These are phyloP conservation scores for Neofusicoccum kwambonambiense DNA, from an alignment of 2,329 filamentous ascomycete genomes.

Conservation along the genomic window DNA sequence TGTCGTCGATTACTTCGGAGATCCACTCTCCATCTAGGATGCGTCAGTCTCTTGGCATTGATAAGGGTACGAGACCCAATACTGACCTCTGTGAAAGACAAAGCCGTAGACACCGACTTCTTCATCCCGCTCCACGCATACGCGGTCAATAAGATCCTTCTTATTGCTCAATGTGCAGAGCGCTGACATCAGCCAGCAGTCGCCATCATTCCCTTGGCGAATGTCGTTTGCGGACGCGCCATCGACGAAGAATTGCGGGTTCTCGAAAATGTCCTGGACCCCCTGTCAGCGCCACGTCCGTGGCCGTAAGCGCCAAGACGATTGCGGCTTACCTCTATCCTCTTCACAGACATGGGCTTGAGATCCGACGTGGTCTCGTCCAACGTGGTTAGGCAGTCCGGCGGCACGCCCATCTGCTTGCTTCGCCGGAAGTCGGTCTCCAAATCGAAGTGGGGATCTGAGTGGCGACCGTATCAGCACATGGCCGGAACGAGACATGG, in stretches of 20 bases:
- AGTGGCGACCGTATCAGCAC: neutral
- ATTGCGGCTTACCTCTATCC: conserved; percentile 53
- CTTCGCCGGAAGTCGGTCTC: conserved; percentile 63
- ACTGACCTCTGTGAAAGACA: conserved; percentile 66
- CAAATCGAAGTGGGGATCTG: conserved; percentile 76
- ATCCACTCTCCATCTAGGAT: conserved; percentile 61
- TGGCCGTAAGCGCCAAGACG: neutral
- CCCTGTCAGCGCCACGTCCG: conserved; percentile 18
- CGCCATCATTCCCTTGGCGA: conserved; percentile 72
- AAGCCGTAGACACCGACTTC: conserved; percentile 81
- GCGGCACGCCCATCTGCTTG: conserved; percentile 32
- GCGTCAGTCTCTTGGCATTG: conserved; percentile 1
- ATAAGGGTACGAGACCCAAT: neutral
- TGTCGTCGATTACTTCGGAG: conserved; percentile 87
- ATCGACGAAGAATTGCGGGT: conserved; percentile 73
- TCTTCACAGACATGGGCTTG: conserved; percentile 70
- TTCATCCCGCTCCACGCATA: conserved; percentile 72
- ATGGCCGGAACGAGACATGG: neutral
- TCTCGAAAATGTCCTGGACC: conserved; percentile 76
- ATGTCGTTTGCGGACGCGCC: conserved; percentile 75
- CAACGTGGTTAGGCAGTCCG: conserved; percentile 52
- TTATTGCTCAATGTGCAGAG: conserved; percentile 75
- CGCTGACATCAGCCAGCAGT: conserved; percentile 84
- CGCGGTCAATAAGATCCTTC: conserved; percentile 64
- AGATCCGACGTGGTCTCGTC: conserved; percentile 36